Evolutionary conservation across 2,329 filamentous ascomycete genomes (phyloP).

Genomic region (Claviceps cyperi): DNA sequence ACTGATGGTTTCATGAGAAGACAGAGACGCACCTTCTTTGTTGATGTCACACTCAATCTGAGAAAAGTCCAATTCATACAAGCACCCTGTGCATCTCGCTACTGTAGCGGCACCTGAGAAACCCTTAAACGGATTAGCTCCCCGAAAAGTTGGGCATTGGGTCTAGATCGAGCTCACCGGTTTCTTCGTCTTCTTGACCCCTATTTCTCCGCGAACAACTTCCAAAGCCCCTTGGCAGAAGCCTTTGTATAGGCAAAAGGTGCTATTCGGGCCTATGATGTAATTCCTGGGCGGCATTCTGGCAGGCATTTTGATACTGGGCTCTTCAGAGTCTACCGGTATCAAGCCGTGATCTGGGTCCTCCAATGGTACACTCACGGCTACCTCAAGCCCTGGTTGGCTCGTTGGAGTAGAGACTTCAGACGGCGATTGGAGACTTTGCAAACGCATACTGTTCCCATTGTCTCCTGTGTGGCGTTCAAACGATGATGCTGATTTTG

Average conservation of each 20-base stretch:
- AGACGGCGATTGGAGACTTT: not conserved
- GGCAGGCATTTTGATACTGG: not conserved
- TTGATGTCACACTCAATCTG: constrained; percentile 38
- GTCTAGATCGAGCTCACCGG: constrained; percentile 19
- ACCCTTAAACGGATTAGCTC: constrained; percentile 17
- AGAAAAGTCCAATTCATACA: constrained; percentile 38
- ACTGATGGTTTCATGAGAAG: not conserved
- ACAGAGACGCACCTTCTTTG: constrained; percentile 26
- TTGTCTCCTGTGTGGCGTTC: not conserved
- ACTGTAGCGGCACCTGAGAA: constrained; percentile 27
- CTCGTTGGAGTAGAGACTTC: not conserved
- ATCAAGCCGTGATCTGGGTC: constrained; percentile 11
- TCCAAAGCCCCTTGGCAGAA: constrained; percentile 42
- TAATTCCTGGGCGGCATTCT: constrained; percentile 17
- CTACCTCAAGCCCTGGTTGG: constrained; percentile 2
- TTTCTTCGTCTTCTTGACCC: constrained; percentile 36
- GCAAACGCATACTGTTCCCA: not conserved
- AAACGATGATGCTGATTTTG: not conserved
- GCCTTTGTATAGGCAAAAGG: constrained; percentile 37
- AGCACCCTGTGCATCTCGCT: constrained; percentile 37
- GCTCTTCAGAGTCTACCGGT: constrained; percentile 8
- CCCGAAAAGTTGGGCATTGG: not conserved
- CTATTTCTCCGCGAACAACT: constrained; percentile 30
- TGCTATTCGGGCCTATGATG: constrained; percentile 29
- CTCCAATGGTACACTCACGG: not conserved